Conservation (phyloP, 2,329 filamentous ascomycete genomes). For the Colletotrichum lindemuthianum region DNA sequence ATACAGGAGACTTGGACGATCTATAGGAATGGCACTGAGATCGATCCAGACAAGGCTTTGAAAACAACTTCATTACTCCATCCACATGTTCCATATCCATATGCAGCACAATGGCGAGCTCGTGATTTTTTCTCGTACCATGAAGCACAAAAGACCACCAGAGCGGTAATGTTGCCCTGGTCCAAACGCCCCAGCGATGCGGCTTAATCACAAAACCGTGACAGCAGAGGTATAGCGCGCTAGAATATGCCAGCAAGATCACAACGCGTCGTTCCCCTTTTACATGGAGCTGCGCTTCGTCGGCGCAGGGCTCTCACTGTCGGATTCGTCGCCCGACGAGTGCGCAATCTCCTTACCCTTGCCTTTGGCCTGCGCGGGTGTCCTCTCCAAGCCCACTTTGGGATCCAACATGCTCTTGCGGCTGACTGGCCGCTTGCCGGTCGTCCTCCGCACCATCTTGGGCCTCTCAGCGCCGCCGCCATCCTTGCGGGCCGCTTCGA, state of each 20-base stretch:
- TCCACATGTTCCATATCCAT: constrained; percentile 20
- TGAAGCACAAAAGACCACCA: not conserved
- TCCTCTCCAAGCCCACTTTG: constrained; percentile 45
- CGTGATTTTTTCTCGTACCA: constrained; percentile 14
- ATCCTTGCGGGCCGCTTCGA: constrained; percentile 49
- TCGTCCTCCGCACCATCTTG: constrained; percentile 42
- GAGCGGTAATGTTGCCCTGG: not conserved
- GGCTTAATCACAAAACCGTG: constrained; percentile 17
- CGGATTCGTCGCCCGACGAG: constrained; percentile 44
- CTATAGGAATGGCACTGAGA: constrained; percentile 11
- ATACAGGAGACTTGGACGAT: constrained; percentile 25
- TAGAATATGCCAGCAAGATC: constrained; percentile 33
- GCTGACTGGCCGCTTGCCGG: constrained; percentile 48
- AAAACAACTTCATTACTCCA: constrained; percentile 30
- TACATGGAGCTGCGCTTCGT: constrained; percentile 56
- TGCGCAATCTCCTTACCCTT: constrained; percentile 60
- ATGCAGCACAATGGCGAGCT: constrained; percentile 17
- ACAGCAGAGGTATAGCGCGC: constrained; percentile 34
- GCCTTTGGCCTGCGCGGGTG: constrained; percentile 45
- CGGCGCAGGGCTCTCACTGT: constrained; percentile 39
- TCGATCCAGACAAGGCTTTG: constrained; percentile 10
- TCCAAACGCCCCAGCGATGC: constrained; percentile 33
- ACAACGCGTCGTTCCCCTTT: constrained; percentile 26
- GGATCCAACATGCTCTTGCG: constrained; percentile 55
- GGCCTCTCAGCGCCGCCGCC: constrained; percentile 38